Conservation (phyloP, 2,329 filamentous ascomycete genomes). For the Alternaria metachromatica region DNA sequence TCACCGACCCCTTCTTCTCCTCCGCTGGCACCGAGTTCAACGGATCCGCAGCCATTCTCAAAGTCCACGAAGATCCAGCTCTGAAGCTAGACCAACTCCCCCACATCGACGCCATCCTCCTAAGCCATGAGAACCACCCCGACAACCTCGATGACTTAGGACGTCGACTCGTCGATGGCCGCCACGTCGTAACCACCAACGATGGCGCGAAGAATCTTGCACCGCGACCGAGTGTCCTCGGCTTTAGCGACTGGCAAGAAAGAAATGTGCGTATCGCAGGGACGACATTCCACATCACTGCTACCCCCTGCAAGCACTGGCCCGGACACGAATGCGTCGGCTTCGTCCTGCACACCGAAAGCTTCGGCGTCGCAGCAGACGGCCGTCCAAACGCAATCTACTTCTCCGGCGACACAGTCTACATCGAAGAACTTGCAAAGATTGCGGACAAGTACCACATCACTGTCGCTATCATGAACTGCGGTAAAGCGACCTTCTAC, state of each 20-base stretch:
- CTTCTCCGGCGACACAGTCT: constrained; percentile 59
- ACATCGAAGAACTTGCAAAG: constrained; percentile 47
- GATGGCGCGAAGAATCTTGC: constrained; percentile 55
- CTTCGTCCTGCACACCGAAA: constrained; percentile 50
- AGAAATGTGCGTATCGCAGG: constrained; percentile 18
- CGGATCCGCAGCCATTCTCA: background rate
- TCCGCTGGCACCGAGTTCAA: constrained; percentile 16
- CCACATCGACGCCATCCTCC: constrained; percentile 56
- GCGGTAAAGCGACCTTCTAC: background rate
- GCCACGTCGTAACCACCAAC: constrained; percentile 55
- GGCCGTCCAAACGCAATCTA: constrained; percentile 56
- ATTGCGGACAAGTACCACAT: constrained; percentile 5
- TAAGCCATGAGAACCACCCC: constrained; percentile 60
- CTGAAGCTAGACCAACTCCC: constrained; percentile 51
- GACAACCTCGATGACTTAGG: constrained; percentile 59
- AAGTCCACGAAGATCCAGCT: constrained; percentile 34
- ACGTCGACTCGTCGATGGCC: constrained; percentile 55
- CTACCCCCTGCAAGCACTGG: constrained; percentile 54
- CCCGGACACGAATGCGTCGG: constrained; percentile 56
- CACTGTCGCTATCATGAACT: background rate
- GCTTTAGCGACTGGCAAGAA: constrained; percentile 38
- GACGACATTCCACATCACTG: constrained; percentile 50
- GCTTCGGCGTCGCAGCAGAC: constrained; percentile 47
- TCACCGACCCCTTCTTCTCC: constrained; percentile 38
- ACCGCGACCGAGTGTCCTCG: constrained; percentile 52